Evolutionary conservation across 345 rosid species (phyloP).

Genomic region (Syzygium grande): DNA sequence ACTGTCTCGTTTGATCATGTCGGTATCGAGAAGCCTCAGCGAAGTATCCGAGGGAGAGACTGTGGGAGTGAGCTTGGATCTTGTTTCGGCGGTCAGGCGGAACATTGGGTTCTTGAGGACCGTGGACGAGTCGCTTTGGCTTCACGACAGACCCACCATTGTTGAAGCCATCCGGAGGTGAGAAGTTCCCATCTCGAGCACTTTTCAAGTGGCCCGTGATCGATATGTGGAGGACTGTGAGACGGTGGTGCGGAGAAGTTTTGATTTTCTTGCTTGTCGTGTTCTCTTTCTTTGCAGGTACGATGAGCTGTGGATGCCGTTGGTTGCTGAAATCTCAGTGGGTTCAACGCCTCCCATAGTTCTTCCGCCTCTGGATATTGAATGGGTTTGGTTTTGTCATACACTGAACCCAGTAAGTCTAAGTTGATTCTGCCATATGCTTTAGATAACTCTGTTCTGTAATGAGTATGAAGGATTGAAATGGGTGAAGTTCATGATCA

Average conservation of each 20-base stretch:
- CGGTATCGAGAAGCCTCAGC: constrained; percentile 43
- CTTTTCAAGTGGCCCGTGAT: background rate
- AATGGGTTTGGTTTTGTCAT: constrained; percentile 98
- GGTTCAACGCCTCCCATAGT: constrained; percentile 54
- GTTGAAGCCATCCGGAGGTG: constrained; percentile 78
- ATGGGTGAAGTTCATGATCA: background rate
- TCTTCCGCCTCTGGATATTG: constrained; percentile 86
- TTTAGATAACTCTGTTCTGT: background rate
- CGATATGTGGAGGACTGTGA: background rate
- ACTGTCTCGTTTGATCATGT: constrained; percentile 3
- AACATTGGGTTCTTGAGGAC: constrained; percentile 51
- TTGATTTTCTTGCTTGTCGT: background rate
- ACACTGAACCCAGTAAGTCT: constrained; percentile 67
- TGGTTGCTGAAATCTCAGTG: constrained; percentile 65
- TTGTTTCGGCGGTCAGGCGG: constrained; percentile 61
- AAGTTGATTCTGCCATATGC: constrained; percentile 9
- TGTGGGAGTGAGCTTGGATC: constrained; percentile 43
- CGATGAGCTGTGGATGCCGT: constrained; percentile 94
- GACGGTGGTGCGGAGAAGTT: background rate
- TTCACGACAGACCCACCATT: constrained; percentile 40
- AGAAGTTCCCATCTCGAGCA: background rate
- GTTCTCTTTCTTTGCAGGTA: constrained; percentile 34
- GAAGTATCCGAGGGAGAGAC: constrained; percentile 52
- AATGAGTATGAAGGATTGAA: background rate
- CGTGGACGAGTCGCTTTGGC: constrained; percentile 56